Evolutionary conservation across 352 stramenopile genomes (phyloP), one percentile per base, ranked within the genome.

Genomic region (Globisporangium solare): DNA sequence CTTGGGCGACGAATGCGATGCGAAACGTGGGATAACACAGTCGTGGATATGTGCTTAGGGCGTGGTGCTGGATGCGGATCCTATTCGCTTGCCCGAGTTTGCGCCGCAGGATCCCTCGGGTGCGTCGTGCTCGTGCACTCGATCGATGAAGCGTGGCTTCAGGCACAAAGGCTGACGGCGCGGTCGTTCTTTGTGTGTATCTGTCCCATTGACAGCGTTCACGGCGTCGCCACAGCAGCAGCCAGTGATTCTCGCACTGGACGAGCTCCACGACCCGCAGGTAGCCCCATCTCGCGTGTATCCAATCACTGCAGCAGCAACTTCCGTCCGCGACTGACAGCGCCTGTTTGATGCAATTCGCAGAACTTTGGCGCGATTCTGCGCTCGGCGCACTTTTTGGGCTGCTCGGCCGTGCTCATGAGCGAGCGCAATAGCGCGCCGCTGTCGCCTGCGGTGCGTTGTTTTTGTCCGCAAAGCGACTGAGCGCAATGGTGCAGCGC

Each of bases 241-340:
- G 49, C 79, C 79, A 17, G 76, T 93, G 20, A 79, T 91, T 35
- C 63, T 93, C 20, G 80, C 76, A 13, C 56, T 93, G 43, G 83
- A 93, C 42, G 80, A 93, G 58, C 67, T 93, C 22, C 81, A 93
- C 46, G 83, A 93, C 55, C 81, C 83, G 1, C 83, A 92, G 60
- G 74, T 85, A 18, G 18, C 8, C 24, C 17, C n/a, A 35, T 17
- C 37, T 17, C 37, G 6, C 37, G 3, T 42, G 37, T 12, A 42
- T 42, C 37, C 37, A 17, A n/a, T n/a, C 37, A 17, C 37, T 42
- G n/a, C n/a, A n/a, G n/a, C n/a, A n/a, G n/a, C n/a, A 42, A 17
- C 37, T 17, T 42, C 11, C 11, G 3, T 42, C 11, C 11, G 3
- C 20, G 11, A 14, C 27, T 35, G 4, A 35, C 0, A 35, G 5